Evolutionary conservation across 257 asterid species (phyloP).

Genomic region (Salvia hispanica): DNA sequence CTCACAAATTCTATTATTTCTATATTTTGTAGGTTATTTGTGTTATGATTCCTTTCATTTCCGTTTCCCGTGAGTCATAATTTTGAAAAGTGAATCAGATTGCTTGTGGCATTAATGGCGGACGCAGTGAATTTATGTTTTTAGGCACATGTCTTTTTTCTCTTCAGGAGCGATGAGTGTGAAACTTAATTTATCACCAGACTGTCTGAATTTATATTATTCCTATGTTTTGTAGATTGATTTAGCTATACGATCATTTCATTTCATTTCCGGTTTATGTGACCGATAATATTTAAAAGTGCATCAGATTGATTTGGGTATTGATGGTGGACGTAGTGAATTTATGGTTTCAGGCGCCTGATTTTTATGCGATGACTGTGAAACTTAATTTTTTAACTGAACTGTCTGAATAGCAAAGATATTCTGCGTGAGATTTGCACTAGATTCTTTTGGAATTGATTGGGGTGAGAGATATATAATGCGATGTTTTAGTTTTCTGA

Average conservation of each 20-base stretch:
- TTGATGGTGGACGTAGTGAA: neutral
- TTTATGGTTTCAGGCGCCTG: slow-evolving; percentile 5
- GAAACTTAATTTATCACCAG: too few relatives aligned
- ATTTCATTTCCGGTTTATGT: neutral
- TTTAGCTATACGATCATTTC: neutral
- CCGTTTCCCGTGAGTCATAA: too few relatives aligned
- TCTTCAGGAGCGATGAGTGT: too few relatives aligned
- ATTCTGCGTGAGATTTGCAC: neutral
- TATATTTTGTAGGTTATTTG: too few relatives aligned
- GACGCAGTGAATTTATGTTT: too few relatives aligned
- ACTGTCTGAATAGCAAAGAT: neutral
- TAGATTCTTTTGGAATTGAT: neutral
- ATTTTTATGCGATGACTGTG: neutral
- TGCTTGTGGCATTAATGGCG: too few relatives aligned
- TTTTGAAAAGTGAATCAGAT: too few relatives aligned
- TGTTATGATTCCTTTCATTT: too few relatives aligned
- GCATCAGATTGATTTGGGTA: slow-evolving; percentile 15
- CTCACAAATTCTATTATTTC: neutral
- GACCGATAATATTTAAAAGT: slow-evolving; percentile 4
- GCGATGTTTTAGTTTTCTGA: neutral
- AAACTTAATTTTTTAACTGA: neutral
- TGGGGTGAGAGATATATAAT: neutral
- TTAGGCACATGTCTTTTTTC: too few relatives aligned
- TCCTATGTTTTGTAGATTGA: neutral
- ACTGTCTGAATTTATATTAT: neutral